These are phyloP conservation scores for Coniochaeta prunicola DNA, from an alignment of 2,329 filamentous ascomycete genomes.

Conservation along the genomic window DNA sequence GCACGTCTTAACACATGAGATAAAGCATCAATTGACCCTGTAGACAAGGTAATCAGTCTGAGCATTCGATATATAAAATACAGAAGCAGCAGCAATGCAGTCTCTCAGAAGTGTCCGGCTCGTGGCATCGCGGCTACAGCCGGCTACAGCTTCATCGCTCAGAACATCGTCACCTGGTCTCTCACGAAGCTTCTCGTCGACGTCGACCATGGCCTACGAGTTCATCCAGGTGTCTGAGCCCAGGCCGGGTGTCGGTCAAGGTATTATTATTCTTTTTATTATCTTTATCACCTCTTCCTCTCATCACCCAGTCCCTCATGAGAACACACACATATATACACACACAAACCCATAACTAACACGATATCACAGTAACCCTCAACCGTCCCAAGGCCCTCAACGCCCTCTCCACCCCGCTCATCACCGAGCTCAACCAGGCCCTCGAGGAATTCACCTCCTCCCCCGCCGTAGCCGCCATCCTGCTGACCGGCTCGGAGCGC, in stretches of 20 bases:
- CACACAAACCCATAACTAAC: not conserved
- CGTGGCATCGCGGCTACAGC: constrained; percentile 51
- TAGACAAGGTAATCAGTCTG: not conserved
- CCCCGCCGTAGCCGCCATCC: constrained; percentile 63
- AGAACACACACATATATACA: not conserved
- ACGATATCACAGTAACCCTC: constrained; percentile 65
- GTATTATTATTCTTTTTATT: constrained; percentile 47
- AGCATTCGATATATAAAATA: constrained; percentile 8
- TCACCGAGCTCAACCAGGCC: constrained; percentile 79
- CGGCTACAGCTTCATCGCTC: constrained; percentile 48
- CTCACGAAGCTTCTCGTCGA: constrained; percentile 43
- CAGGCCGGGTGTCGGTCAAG: constrained; percentile 82
- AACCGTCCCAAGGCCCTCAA: constrained; percentile 95
- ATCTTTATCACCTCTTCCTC: constrained; percentile 2
- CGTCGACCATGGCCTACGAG: constrained; percentile 53
- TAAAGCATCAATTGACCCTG: not conserved
- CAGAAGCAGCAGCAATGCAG: constrained; percentile 38
- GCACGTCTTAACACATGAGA: not conserved
- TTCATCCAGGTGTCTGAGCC: constrained; percentile 76
- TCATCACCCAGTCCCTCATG: too few relatives aligned
- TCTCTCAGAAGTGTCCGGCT: constrained; percentile 48
- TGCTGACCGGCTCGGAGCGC: constrained; percentile 82
- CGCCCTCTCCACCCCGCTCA: constrained; percentile 84
- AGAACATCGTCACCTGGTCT: constrained; percentile 25
- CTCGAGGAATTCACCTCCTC: constrained; percentile 64